These are phyloP conservation scores for Aegilops tauschii DNA, from an alignment of 176 grass and related monocot species.

Conservation along the genomic window DNA sequence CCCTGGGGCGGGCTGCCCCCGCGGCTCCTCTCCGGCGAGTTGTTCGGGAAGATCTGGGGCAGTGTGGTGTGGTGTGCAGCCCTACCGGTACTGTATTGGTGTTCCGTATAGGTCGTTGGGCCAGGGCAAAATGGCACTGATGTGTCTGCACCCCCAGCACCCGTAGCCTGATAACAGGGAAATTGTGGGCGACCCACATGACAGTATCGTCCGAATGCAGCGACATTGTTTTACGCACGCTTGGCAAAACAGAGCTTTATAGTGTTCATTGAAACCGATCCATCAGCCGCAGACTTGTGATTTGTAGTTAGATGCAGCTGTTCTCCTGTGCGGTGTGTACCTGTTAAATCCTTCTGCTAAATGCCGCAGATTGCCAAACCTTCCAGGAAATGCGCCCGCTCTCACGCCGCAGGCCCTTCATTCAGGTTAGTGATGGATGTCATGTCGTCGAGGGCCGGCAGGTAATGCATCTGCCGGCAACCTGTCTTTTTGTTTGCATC, in stretches of 20 bases:
- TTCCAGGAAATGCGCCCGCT: slow-evolving; percentile 89
- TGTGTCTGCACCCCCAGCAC: background rate
- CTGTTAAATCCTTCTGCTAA: slow-evolving; percentile 13
- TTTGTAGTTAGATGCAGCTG: background rate
- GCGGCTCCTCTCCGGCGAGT: background rate
- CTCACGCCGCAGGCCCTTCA: slow-evolving; percentile 74
- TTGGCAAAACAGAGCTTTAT: background rate
- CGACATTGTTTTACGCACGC: too few relatives aligned
- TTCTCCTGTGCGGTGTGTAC: background rate
- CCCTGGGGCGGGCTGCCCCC: background rate
- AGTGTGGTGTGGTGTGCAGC: background rate
- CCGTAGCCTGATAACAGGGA: background rate
- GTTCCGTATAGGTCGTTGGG: background rate
- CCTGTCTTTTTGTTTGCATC: too few relatives aligned
- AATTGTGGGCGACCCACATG: too few relatives aligned
- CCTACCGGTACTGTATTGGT: background rate
- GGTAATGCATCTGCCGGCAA: too few relatives aligned
- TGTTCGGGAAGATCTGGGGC: background rate
- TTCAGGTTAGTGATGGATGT: slow-evolving; percentile 52
- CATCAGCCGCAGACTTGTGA: background rate
- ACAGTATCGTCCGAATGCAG: too few relatives aligned
- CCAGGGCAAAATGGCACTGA: background rate
- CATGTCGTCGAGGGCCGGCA: background rate
- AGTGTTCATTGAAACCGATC: background rate
- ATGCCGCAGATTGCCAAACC: background rate